phyloP scores from a whole-genome alignment of 2,329 filamentous ascomycete species.

The Monilinia polystroma region DNA sequence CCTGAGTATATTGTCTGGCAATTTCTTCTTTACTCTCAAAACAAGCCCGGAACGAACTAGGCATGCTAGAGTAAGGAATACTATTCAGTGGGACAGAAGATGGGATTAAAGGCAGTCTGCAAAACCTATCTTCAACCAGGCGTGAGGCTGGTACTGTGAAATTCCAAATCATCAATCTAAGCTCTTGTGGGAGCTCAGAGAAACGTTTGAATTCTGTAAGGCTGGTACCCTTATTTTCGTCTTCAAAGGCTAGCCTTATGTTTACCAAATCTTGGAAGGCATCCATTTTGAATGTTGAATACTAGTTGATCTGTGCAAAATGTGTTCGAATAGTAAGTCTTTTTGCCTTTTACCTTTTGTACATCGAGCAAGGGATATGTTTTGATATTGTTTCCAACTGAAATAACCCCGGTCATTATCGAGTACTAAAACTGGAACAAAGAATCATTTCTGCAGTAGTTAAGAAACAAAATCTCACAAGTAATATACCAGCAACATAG shows the following conservation, averaged over 20 bases:
- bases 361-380: too few species aligned
- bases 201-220: not conserved
- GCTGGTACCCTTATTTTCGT: not conserved
- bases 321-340: not conserved
- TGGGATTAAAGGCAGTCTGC: too few species aligned
- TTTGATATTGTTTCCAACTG: too few species aligned
- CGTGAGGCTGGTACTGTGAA: not conserved
- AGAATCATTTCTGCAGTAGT: too few species aligned
- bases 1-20: not conserved
- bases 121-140: not conserved
- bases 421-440: too few species aligned
- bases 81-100: not conserved
- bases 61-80: not conserved
- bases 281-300: not conserved
- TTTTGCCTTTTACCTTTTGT: not conserved
- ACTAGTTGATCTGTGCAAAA: not conserved
- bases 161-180: not conserved
- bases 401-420: too few species aligned
- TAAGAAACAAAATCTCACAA: too few species aligned
- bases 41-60: not conserved
- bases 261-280: not conserved
- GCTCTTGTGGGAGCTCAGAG: not conserved
- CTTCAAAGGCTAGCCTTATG: not conserved
- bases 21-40: not conserved
- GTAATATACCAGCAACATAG: too few species aligned